Base-by-base conservation (phyloP, 306 rosid genomes). In the Rosa chinensis region DNA sequence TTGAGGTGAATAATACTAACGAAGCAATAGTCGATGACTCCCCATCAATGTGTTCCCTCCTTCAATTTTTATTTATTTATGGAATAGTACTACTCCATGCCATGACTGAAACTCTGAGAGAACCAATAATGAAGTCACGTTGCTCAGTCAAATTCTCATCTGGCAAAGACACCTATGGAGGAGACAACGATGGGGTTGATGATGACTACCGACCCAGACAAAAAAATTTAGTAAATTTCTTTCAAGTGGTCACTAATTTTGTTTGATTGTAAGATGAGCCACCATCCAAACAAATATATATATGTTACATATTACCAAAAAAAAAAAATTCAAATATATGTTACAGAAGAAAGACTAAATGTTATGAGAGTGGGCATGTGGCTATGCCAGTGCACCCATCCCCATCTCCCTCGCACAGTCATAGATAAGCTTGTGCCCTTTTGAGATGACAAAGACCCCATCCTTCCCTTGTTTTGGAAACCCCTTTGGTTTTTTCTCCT, bases 381-480 rank as follows among this genome's bases (percentile, higher is more conserved):
- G 71, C 16, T 25, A 37, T 85, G 88, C 71, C 87, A 85, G 87
- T 35, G 82, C 84, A 86, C 73, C 73, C 78, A 81, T 85, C 83
- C 79, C 64, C 87, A 42, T 88, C 82, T 78, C 47, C 44, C 77
- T 9, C 25, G 56, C 80, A 78, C 76, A 68, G 59, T 50, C 45
- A 23, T 70, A 78, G 77, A 80, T 78, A 70, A 81, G 81, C 55
- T 64, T 85, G 91, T 76, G 76, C 83, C 91, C 86, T 81, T 83
- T 76, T 35, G 72, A 32, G 81, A 75, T 42, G 86, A 88, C 91
- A 85, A 55, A 48, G 89, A 83, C 79, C 83, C 78, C 86, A 72
- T 77, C 20, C 70, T 47, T 50, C 28, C 53, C 48, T 37, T 63
- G 25, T 52, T 80, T 42, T 50, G 42, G 67, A 73, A 75, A 20